A percentile compares a stretch with the other conserved stretches of the same genome.
Evolutionary conservation across 495 filamentous ascomycete species (phyloP).

Genomic region (Sphaerosporella brunnea): DNA sequence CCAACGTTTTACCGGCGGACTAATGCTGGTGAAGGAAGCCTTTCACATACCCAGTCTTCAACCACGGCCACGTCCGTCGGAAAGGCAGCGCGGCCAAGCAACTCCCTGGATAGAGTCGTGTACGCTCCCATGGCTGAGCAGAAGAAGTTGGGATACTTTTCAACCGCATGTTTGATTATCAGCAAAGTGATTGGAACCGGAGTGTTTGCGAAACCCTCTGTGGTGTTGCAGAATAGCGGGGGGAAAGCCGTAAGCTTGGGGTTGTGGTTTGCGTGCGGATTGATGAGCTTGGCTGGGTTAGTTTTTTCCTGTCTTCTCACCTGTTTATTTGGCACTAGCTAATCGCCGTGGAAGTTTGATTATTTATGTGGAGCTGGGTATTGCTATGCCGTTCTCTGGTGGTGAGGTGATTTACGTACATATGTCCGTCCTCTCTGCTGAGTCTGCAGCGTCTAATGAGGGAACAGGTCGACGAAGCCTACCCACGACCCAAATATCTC

Average conservation of each 20-base stretch:
- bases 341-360: slow-evolving; percentile 6
- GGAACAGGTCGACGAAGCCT: slow-evolving; percentile 16
- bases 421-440: no score
- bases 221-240: slow-evolving; percentile 10
- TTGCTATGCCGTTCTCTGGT: slow-evolving; percentile 17
- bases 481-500: slow-evolving; percentile 14
- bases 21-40: neutral
- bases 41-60: neutral
- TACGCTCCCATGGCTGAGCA: slow-evolving; percentile 19
- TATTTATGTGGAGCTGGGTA: slow-evolving; percentile 18
- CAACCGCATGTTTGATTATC: slow-evolving; percentile 15
- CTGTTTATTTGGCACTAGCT: no score
- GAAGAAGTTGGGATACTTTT: slow-evolving; percentile 15
- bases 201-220: slow-evolving; percentile 13
- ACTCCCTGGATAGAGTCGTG: slow-evolving; percentile 6
- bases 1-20: slow-evolving; percentile 10
- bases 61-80: neutral
- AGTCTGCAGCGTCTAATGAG: no score
- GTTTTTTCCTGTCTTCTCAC: neutral
- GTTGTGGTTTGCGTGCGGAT: slow-evolving; percentile 14
- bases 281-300: slow-evolving; percentile 15
- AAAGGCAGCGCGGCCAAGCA: neutral
- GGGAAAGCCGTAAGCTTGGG: slow-evolving; percentile 12
- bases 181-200: slow-evolving; percentile 22
- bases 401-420: slow-evolving; percentile 15